A percentile compares a stretch with the other conserved stretches of the same genome.
phyloP scores from a whole-genome alignment of 139 green algal genomes.

The Ettlia oleoabundans region DNA sequence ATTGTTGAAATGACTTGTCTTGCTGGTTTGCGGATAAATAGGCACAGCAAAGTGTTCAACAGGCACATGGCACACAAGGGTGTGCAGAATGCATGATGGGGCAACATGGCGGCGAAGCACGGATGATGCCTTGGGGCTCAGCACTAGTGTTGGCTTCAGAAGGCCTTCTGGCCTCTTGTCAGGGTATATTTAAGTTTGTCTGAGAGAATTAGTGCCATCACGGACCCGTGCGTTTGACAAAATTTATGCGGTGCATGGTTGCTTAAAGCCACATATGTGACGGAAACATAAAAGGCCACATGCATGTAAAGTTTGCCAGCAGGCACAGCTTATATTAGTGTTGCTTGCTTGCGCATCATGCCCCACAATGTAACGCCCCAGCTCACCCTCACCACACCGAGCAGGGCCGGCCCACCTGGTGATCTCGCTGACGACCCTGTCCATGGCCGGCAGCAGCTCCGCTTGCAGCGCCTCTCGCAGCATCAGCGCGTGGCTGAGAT shows the following conservation, averaged over 20 bases:
- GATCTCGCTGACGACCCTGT: slow-evolving; percentile 81
- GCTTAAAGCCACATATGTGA: too few species aligned
- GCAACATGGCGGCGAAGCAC: neutral
- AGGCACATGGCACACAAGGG: too few species aligned
- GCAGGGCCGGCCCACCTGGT: slow-evolving; percentile 26
- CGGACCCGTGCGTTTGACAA: neutral
- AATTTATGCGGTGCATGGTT: too few species aligned
- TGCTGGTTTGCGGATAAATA: too few species aligned
- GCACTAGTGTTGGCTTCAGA: slow-evolving; percentile 32
- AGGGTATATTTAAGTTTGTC: slow-evolving; percentile 59
- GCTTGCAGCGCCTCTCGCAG: slow-evolving; percentile 84
- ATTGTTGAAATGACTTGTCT: too few species aligned
- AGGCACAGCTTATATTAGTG: too few species aligned
- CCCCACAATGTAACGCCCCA: too few species aligned
- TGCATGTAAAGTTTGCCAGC: too few species aligned
- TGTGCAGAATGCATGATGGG: too few species aligned
- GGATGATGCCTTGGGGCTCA: slow-evolving; percentile 35
- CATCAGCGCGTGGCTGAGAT: slow-evolving; percentile 97
- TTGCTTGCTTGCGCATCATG: too few species aligned
- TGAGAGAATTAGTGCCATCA: slow-evolving; percentile 29
- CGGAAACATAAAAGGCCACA: too few species aligned
- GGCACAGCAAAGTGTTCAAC: too few species aligned
- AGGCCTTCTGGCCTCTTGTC: slow-evolving; percentile 40
- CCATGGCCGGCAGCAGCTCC: slow-evolving; percentile 89
- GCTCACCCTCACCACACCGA: neutral